These are phyloP conservation scores for Hymenotorrendiella dingleyae DNA, from an alignment of 2,329 filamentous ascomycete genomes.

Conservation along the genomic window DNA sequence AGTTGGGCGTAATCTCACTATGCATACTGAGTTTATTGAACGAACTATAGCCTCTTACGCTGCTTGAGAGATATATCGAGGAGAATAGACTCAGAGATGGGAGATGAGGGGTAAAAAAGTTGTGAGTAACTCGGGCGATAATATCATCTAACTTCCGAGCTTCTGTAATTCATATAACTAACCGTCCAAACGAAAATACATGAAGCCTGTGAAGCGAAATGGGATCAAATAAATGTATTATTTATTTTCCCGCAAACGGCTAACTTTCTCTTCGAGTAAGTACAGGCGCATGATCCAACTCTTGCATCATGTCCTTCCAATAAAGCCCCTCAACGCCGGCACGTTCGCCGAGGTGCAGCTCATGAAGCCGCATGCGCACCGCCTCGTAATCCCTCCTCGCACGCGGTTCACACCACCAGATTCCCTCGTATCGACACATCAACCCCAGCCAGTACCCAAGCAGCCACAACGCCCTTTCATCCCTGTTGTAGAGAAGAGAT, in stretches of 20 bases:
- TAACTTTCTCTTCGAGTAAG: constrained; percentile 11
- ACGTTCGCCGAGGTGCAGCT: constrained; percentile 12
- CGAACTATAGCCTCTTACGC: constrained; percentile 12
- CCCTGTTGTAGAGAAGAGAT: constrained; percentile 13
- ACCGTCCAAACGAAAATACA: constrained; percentile 10
- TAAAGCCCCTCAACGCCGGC: constrained; percentile 12
- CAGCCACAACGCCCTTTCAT: constrained; percentile 14
- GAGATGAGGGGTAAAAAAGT: constrained; percentile 11
- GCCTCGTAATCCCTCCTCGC: constrained; percentile 12
- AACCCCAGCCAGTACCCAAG: constrained; percentile 14
- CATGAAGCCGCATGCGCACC: constrained; percentile 13
- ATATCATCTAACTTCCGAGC: constrained; percentile 12
- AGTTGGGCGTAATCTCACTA: constrained; percentile 11
- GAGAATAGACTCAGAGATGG: constrained; percentile 11
- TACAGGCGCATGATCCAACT: constrained; percentile 13
- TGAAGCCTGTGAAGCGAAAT: constrained; percentile 13
- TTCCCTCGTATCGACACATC: constrained; percentile 14
- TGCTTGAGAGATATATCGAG: constrained; percentile 12
- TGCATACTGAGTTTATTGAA: constrained; percentile 13
- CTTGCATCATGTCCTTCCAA: constrained; percentile 14
- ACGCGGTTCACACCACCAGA: constrained; percentile 13
- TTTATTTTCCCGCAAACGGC: constrained; percentile 11
- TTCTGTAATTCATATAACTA: constrained; percentile 10
- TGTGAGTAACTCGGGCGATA: constrained; percentile 11
- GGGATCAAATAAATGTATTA: constrained; percentile 10